These are phyloP conservation scores for Boletus tomentosulus DNA, from an alignment of 768 basidiomycete species.

Conservation along the genomic window DNA sequence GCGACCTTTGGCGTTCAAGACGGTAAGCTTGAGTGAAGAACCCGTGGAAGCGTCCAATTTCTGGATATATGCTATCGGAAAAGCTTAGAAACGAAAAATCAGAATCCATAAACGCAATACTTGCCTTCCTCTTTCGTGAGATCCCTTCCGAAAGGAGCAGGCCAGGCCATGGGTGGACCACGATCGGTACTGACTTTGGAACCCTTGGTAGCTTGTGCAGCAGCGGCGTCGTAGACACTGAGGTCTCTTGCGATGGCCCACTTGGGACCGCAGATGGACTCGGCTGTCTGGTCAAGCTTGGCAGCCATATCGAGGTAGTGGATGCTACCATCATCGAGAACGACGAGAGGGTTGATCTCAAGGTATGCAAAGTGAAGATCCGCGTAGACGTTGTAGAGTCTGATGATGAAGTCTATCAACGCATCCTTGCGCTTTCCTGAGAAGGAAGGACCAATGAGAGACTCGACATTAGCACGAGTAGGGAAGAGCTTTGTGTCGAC, in stretches of 20 bases:
- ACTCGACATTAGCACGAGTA: slow-evolving; percentile 70
- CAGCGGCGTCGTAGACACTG: slow-evolving; percentile 58
- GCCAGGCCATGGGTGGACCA: slow-evolving; percentile 96
- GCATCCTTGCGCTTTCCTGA: slow-evolving; percentile 84
- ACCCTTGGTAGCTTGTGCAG: slow-evolving; percentile 33
- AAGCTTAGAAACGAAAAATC: background rate
- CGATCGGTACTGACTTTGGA: slow-evolving; percentile 77
- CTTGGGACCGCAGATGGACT: slow-evolving; percentile 96
- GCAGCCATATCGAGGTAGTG: slow-evolving; percentile 99
- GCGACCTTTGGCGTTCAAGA: slow-evolving; percentile 90
- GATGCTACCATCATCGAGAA: slow-evolving; percentile 78
- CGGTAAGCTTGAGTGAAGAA: slow-evolving; percentile 96
- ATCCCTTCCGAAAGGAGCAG: slow-evolving; percentile 94
- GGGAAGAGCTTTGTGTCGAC: slow-evolving; percentile 71
- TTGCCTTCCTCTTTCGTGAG: slow-evolving; percentile 88
- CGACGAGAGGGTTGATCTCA: slow-evolving; percentile 98
- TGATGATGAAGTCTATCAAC: slow-evolving; percentile 89
- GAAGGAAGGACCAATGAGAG: slow-evolving; percentile 74
- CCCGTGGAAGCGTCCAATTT: slow-evolving; percentile 96
- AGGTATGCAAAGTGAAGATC: slow-evolving; percentile 99
- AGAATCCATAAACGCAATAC: background rate
- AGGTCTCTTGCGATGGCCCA: slow-evolving; percentile 97
- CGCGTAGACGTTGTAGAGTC: slow-evolving; percentile 96
- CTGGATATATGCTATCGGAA: slow-evolving; percentile 79
- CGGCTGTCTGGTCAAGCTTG: slow-evolving; percentile 98